phyloP scores from a whole-genome alignment of 768 basidiomycete genomes.

The Daedaleopsis sinensis region DNA sequence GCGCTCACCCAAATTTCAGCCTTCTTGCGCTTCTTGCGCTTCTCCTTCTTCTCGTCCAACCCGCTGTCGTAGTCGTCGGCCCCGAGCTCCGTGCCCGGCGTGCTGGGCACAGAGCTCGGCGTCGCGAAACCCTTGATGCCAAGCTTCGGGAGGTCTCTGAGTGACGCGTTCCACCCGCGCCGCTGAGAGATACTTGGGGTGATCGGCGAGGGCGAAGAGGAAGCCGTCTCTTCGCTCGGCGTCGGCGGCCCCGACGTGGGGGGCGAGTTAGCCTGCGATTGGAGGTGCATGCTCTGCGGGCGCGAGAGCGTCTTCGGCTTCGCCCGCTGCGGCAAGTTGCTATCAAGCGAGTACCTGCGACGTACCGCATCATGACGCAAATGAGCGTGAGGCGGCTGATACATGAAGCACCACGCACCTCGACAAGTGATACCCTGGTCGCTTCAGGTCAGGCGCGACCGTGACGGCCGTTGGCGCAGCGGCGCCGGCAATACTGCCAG shows the following conservation, averaged over 20 bases:
- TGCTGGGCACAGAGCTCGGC: conserved; percentile 31
- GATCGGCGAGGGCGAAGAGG: neutral
- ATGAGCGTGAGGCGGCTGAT: neutral
- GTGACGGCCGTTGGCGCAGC: conserved; percentile 54
- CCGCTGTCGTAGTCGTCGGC: conserved; percentile 31
- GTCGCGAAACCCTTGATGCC: conserved; percentile 29
- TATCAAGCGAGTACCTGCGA: conserved; percentile 34
- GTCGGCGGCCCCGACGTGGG: conserved; percentile 10
- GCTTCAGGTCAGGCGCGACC: conserved; percentile 59
- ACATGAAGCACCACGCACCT: conserved; percentile 41
- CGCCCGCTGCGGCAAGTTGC: conserved; percentile 16
- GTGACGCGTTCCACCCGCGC: neutral
- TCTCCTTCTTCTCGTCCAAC: conserved; percentile 38
- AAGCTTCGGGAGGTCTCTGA: conserved; percentile 43
- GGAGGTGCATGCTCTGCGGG: conserved; percentile 23
- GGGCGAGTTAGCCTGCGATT: conserved; percentile 4
- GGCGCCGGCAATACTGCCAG: conserved; percentile 64
- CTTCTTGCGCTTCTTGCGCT: conserved; percentile 62
- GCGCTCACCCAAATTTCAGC: conserved; percentile 73
- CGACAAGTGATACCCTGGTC: conserved; percentile 67
- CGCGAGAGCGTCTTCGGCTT: conserved; percentile 12
- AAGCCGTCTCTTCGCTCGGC: conserved; percentile 13
- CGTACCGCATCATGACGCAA: neutral
- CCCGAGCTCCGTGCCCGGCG: conserved; percentile 30
- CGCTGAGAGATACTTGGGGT: neutral